Percentiles rank a stretch among this genome's conserved stretches.
phyloP scores from a whole-genome alignment of 176 grass and related monocot genomes.

The Urochloa ruziziensis region DNA sequence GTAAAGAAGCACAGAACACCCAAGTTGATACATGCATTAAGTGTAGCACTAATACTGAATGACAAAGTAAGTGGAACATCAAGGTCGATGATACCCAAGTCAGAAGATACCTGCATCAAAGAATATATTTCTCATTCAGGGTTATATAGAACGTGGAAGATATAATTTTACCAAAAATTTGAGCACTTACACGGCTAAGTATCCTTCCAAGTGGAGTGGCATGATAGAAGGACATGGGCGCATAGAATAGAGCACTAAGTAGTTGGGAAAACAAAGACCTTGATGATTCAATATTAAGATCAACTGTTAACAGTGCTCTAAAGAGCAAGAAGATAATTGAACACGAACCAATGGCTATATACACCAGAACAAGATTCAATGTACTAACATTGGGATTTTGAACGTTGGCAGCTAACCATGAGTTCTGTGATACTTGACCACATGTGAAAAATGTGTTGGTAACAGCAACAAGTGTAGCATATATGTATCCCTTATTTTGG shows the following conservation, averaged over 20 bases:
- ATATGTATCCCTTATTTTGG: too few species aligned
- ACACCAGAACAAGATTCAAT: constrained; percentile 71
- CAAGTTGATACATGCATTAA: too few species aligned
- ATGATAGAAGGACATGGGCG: background rate
- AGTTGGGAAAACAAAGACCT: constrained; percentile 84
- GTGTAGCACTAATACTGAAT: too few species aligned
- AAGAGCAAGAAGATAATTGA: constrained; percentile 57
- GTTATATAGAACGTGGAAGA: too few species aligned
- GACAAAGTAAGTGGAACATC: too few species aligned
- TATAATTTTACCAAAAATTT: background rate
- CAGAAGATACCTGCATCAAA: too few species aligned
- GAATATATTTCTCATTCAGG: too few species aligned
- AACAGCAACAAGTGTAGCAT: too few species aligned
- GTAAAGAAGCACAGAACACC: too few species aligned
- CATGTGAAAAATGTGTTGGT: too few species aligned
- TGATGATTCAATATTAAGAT: constrained; percentile 73
- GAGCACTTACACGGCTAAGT: constrained; percentile 69
- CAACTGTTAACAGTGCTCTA: constrained; percentile 43
- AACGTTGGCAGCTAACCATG: constrained; percentile 90
- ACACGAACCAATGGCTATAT: constrained; percentile 56
- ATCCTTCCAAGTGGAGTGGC: constrained; percentile 76
- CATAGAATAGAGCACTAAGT: constrained; percentile 56
- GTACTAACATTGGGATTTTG: constrained; percentile 59
- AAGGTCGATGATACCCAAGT: too few species aligned
- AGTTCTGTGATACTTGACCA: constrained; percentile 66